phyloP scores from a whole-genome alignment of 2,329 filamentous ascomycete genomes.

The Orbilia quercus region DNA sequence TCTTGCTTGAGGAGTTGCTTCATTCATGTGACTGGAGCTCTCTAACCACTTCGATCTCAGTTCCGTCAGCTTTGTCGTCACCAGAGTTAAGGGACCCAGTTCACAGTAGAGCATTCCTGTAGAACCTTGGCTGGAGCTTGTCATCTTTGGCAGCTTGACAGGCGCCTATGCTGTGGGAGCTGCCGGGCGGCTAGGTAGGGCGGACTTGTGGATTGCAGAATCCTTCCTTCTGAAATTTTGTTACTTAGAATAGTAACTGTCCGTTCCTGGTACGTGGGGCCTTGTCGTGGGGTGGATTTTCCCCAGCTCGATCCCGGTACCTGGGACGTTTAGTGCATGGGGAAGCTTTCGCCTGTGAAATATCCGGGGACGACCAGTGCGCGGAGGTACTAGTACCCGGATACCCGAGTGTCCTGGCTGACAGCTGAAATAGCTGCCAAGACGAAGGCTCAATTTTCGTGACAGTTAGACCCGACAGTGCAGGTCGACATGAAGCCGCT shows the following conservation, averaged over 20 bases:
- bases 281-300: slow-evolving; percentile 34
- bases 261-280: slow-evolving; percentile 19
- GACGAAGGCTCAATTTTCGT: not conserved
- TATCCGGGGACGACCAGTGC: not conserved
- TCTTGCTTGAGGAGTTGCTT: not conserved
- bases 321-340: slow-evolving; percentile 14
- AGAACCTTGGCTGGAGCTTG: slow-evolving; percentile 14
- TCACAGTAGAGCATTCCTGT: not conserved
- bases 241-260: slow-evolving; percentile 55
- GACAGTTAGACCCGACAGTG: slow-evolving; percentile 7
- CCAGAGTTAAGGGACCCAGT: not conserved
- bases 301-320: slow-evolving; percentile 6
- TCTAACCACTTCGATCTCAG: slow-evolving; percentile 2
- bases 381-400: slow-evolving; percentile 31
- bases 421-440: not conserved
- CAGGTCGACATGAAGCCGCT: slow-evolving; percentile 1
- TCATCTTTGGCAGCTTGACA: slow-evolving; percentile 46
- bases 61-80: not conserved
- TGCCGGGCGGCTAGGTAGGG: slow-evolving; percentile 56
- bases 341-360: not conserved
- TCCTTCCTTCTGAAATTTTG: slow-evolving; percentile 32
- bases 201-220: slow-evolving; percentile 39
- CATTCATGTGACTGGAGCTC: slow-evolving; percentile 24
- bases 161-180: slow-evolving; percentile 54
- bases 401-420: not conserved